These are phyloP conservation scores for Leccinum pallidistipes DNA, from an alignment of 1,284 basidiomycete species.

Conservation along the genomic window DNA sequence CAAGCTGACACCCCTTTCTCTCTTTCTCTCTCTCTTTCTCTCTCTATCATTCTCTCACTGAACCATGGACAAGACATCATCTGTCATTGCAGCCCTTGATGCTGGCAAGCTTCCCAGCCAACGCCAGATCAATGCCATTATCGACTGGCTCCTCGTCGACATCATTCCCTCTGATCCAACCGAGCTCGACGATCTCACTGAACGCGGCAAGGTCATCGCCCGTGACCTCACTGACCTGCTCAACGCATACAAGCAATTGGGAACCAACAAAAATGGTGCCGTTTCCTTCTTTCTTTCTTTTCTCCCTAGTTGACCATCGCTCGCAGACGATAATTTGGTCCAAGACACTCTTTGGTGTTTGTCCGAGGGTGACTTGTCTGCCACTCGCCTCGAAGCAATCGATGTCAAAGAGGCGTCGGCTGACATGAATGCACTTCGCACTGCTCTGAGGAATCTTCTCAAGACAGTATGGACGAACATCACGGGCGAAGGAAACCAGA, in stretches of 20 bases:
- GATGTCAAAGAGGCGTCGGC: constrained; percentile 45
- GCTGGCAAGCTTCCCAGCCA: constrained; percentile 66
- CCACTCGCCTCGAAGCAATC: constrained; percentile 36
- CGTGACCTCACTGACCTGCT: constrained; percentile 49
- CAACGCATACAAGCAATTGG: constrained; percentile 52
- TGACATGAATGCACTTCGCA: constrained; percentile 50
- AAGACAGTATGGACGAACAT: constrained; percentile 52
- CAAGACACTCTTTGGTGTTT: too few relatives aligned
- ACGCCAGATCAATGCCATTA: constrained; percentile 48
- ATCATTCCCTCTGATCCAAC: constrained; percentile 44
- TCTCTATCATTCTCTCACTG: background rate
- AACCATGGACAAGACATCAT: constrained; percentile 58
- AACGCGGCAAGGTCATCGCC: constrained; percentile 51
- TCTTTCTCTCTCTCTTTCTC: background rate
- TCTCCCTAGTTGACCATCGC: background rate
- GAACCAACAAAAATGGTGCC: constrained; percentile 54
- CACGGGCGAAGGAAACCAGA: constrained; percentile 49
- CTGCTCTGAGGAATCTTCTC: constrained; percentile 49
- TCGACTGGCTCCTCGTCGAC: constrained; percentile 51
- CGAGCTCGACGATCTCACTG: constrained; percentile 46
- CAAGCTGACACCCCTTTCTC: background rate
- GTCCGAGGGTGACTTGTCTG: constrained; percentile 45
- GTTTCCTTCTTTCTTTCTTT: constrained; percentile 2
- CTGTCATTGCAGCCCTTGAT: constrained; percentile 59
- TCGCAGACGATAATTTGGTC: constrained; percentile 32